Base-by-base conservation (phyloP, 192 early-diverging fungal genomes). In the Coemansia sp. region DNA sequence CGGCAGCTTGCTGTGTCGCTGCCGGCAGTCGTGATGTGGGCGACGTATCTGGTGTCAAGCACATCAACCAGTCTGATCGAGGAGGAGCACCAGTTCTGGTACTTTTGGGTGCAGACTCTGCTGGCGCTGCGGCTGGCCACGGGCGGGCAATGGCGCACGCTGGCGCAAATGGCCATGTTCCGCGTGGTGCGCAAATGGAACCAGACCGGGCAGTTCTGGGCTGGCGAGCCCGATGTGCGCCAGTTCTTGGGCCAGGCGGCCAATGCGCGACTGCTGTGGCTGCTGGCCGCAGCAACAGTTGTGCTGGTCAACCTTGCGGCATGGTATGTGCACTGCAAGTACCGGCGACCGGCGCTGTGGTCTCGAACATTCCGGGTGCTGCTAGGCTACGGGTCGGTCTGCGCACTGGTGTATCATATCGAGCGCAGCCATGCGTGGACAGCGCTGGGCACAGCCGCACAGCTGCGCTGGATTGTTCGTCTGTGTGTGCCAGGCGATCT, bases 31-130 rank as follows among this genome's bases (percentile, higher is more conserved):
- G 32, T 73, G 25, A 61, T 81, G 28, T 39, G 78, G 32, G 28
- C 57, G 6, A 75, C 74, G 7, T 87, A 87, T 35, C 42, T 80
- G 27, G 11, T 81, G n/a, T 78, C 82, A 0, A 43, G 84, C 35
- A 78, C 77, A 62, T 79, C 86, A 6, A 87, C 83, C 27, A 88
- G 86, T 36, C 79, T 83, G 63, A 79, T 90, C 4, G 88, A 90
- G 60, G 85, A 90, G 42, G 88, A 90, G 58, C 83, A 85, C 47
- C 79, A 82, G 41, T 85, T 82, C 51, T 90, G 86, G 87, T 85
- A 84, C 58, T 88, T 81, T 62, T 83, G 83, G 71, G 64, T 75
- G n/a, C 84, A 85, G 46, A 87, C 84, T 2, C 64, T 81, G 53
- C 78, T 82, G 56, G 53, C 68, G 2, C 52, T 82, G 23, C 71